Conservation (phyloP, 768 basidiomycete genomes). For the Collybia sp. region DNA sequence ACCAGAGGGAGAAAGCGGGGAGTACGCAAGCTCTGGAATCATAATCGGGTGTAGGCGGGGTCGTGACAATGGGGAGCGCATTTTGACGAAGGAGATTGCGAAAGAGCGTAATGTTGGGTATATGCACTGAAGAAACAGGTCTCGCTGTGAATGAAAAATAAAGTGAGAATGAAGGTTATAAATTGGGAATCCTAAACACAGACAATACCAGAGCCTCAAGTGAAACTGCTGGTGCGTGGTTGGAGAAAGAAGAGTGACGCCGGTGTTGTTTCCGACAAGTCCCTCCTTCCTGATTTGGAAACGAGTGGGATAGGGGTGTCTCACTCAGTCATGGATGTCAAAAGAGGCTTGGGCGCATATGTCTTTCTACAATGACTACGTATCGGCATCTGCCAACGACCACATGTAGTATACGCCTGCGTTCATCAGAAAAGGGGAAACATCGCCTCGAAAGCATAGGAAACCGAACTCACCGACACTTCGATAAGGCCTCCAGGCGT, state of each 20-base stretch:
- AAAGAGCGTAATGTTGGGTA: too few relatives aligned
- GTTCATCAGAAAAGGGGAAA: background rate
- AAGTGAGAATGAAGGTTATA: too few relatives aligned
- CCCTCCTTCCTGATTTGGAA: background rate
- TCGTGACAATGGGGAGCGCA: background rate
- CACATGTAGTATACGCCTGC: slow-evolving; percentile 86
- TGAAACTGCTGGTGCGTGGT: too few relatives aligned
- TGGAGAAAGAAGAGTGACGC: too few relatives aligned
- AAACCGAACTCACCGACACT: slow-evolving; percentile 55
- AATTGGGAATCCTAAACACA: too few relatives aligned
- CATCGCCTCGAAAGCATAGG: background rate
- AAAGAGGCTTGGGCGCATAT: background rate
- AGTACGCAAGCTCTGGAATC: slow-evolving; percentile 19
- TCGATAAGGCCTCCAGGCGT: slow-evolving; percentile 76
- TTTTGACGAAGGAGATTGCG: too few relatives aligned
- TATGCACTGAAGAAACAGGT: too few relatives aligned
- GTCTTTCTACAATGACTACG: slow-evolving; percentile 1
- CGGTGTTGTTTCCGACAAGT: too few relatives aligned
- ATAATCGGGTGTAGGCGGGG: slow-evolving; percentile 15
- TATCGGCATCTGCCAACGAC: slow-evolving; percentile 52
- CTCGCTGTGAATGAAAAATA: too few relatives aligned
- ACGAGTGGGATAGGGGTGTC: too few relatives aligned
- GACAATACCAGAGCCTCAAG: too few relatives aligned
- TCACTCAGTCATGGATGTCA: background rate
- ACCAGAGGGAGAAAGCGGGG: slow-evolving; percentile 25